A percentile compares a stretch with the other conserved stretches of the same genome.
Evolutionary conservation across 495 filamentous ascomycete species (phyloP).

Genomic region (Hypoxylon intermedium): DNA sequence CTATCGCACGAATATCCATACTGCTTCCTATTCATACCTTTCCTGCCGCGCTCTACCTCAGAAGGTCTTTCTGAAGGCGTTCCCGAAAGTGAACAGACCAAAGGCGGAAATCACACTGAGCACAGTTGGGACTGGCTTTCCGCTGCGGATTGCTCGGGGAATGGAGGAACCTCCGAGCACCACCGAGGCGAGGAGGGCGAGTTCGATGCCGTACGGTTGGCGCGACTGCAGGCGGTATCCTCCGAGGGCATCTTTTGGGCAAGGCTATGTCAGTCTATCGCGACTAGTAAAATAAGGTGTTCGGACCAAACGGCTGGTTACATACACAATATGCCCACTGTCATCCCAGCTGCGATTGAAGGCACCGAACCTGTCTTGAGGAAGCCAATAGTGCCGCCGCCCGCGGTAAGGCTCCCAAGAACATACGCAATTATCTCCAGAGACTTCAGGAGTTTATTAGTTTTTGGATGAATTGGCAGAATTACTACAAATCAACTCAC

Average conservation of each 20-base stretch:
- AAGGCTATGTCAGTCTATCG: slow-evolving; percentile 14
- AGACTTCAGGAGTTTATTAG: slow-evolving; percentile 29
- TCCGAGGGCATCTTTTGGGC: slow-evolving; percentile 68
- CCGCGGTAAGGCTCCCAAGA: slow-evolving; percentile 81
- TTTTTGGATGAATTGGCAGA: not conserved
- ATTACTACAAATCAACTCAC: slow-evolving; percentile 5
- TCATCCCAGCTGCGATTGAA: slow-evolving; percentile 80
- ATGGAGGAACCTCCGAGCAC: slow-evolving; percentile 82
- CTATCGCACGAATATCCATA: not conserved
- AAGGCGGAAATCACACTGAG: slow-evolving; percentile 69
- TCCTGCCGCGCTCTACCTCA: slow-evolving; percentile 27
- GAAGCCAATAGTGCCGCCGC: slow-evolving; percentile 86
- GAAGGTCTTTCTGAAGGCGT: slow-evolving; percentile 54
- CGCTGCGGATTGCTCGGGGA: slow-evolving; percentile 79
- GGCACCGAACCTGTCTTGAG: slow-evolving; percentile 81
- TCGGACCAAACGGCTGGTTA: slow-evolving; percentile 2
- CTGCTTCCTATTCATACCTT: not conserved
- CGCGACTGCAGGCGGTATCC: slow-evolving; percentile 70
- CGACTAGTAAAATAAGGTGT: not conserved
- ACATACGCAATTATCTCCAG: slow-evolving; percentile 63
- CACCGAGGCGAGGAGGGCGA: slow-evolving; percentile 78
- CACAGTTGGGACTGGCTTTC: slow-evolving; percentile 77
- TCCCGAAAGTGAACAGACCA: slow-evolving; percentile 67
- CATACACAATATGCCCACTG: slow-evolving; percentile 71
- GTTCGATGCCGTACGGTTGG: slow-evolving; percentile 75